Conservation (phyloP, 1,139 yeast genomes). For the Taphrina wiesneri region DNA sequence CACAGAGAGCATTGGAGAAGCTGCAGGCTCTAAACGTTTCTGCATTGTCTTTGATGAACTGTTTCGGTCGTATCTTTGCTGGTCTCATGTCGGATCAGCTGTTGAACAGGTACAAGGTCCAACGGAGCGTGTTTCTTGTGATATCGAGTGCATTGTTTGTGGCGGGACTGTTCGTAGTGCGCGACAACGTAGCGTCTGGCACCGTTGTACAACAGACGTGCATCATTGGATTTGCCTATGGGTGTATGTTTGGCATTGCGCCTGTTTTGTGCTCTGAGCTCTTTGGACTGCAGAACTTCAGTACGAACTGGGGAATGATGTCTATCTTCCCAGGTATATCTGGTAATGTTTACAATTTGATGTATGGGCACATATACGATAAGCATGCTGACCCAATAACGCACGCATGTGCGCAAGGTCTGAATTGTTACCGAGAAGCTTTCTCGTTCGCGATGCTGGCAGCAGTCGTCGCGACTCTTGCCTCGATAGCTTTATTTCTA, state of each 20-base stretch:
- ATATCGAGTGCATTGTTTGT: slow-evolving; percentile 53
- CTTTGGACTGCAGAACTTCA: slow-evolving; percentile 70
- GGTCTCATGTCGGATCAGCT: slow-evolving; percentile 69
- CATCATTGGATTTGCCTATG: slow-evolving; percentile 73
- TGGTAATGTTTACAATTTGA: slow-evolving; percentile 46
- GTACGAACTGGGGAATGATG: slow-evolving; percentile 77
- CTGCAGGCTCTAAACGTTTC: slow-evolving; percentile 74
- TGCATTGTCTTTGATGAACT: slow-evolving; percentile 64
- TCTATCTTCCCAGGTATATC: slow-evolving; percentile 44
- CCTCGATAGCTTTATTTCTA: neutral
- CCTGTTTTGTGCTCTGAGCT: slow-evolving; percentile 78
- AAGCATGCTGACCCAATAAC: slow-evolving; percentile 30
- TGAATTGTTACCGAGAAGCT: slow-evolving; percentile 39
- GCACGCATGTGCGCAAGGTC: slow-evolving; percentile 39
- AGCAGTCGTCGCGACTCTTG: neutral
- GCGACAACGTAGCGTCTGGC: slow-evolving; percentile 46
- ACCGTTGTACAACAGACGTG: slow-evolving; percentile 57
- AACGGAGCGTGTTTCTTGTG: slow-evolving; percentile 68
- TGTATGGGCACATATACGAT: slow-evolving; percentile 48
- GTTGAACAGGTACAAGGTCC: slow-evolving; percentile 55
- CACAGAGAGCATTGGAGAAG: slow-evolving; percentile 43
- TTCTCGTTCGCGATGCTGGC: slow-evolving; percentile 17
- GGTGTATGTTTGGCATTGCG: slow-evolving; percentile 74
- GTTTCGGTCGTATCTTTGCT: slow-evolving; percentile 64
- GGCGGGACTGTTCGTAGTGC: slow-evolving; percentile 47